Evolutionary conservation across 345 rosid genomes (phyloP), one percentile per base, ranked within the genome.

Genomic region (Toxicodendron radicans): DNA sequence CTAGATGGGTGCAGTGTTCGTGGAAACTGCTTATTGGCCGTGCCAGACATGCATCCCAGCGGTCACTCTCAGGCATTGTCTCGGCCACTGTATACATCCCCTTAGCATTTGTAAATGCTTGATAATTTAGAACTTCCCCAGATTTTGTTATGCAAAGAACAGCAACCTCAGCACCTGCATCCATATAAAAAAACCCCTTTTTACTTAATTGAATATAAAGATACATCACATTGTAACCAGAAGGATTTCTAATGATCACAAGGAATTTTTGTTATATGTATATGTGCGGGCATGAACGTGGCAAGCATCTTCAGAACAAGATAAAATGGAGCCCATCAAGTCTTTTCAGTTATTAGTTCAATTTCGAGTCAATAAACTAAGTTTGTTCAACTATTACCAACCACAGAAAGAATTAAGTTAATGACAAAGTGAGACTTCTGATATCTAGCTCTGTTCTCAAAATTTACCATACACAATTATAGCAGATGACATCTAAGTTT

Each of bases 51-150:
- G 98, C 96, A 48, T 91, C 96, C 99, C 99, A 93, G 17, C 96
- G 90, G 58, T 95, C 93, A 30, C 96, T 93, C 85, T 91, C 92
- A 0, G 99, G 94, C 99, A 95, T 93, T 63, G 98, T 95, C 83
- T 95, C 98, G 0, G 96, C 98, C 6, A 95, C 97, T 0, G 86
- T 85, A 83, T 95, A 95, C 17, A 89, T 66, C 46, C 97, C 99
- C 78, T 85, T 92, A 0, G 91, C 81, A 72, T 95, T 86, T 73
- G 97, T 91, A 76, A 95, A 95, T 20, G 98, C 98, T 72, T 95
- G 99, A 27, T 95, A 93, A 78, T 95, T 95, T 63, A 93, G 80
- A 32, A 95, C 98, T 79, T 95, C 97, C 23, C 99, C 96, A 0
- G 96, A 84, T 78, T 89, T 95, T 11, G 98, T 91, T 82, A 95